These are phyloP conservation scores for Nepenthes alata DNA, from an alignment of 179 eudicot species.

Conservation along the genomic window DNA sequence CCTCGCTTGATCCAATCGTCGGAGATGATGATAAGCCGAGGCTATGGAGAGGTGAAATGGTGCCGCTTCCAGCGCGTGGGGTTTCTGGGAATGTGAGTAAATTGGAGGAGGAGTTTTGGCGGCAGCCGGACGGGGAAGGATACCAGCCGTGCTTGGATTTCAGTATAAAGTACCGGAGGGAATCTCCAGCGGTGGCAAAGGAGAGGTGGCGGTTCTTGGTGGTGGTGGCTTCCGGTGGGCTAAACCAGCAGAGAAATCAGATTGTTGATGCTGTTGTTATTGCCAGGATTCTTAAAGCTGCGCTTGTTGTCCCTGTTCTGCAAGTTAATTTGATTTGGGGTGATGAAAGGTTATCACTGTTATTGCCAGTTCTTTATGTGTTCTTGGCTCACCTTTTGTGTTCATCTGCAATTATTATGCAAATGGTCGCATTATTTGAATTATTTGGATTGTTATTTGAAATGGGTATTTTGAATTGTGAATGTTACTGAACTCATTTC, in stretches of 20 bases:
- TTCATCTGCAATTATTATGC: no score
- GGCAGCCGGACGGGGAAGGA: constrained; percentile 47
- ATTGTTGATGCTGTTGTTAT: constrained; percentile 71
- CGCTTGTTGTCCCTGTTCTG: constrained; percentile 54
- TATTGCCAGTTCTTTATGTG: neutral
- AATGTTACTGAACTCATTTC: no score
- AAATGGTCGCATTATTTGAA: neutral
- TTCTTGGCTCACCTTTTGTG: no score
- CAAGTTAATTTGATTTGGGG: constrained; percentile 64
- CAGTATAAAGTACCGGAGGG: constrained; percentile 33
- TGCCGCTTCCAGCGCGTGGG: constrained; percentile 46
- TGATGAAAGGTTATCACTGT: constrained; percentile 48
- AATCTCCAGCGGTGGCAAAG: constrained; percentile 24
- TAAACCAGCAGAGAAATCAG: constrained; percentile 66
- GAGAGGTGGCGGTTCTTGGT: constrained; percentile 46
- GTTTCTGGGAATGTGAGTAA: constrained; percentile 17
- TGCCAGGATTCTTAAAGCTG: constrained; percentile 58
- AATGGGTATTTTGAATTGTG: neutral
- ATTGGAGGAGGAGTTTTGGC: constrained; percentile 45
- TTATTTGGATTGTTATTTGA: neutral
- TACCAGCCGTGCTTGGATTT: constrained; percentile 56
- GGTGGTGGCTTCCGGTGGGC: constrained; percentile 60
- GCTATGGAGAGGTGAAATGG: constrained; percentile 34
- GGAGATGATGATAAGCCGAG: neutral
- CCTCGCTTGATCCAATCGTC: constrained; percentile 7